phyloP scores from a whole-genome alignment of 495 filamentous ascomycete genomes.

The Aspergillus wentii region DNA sequence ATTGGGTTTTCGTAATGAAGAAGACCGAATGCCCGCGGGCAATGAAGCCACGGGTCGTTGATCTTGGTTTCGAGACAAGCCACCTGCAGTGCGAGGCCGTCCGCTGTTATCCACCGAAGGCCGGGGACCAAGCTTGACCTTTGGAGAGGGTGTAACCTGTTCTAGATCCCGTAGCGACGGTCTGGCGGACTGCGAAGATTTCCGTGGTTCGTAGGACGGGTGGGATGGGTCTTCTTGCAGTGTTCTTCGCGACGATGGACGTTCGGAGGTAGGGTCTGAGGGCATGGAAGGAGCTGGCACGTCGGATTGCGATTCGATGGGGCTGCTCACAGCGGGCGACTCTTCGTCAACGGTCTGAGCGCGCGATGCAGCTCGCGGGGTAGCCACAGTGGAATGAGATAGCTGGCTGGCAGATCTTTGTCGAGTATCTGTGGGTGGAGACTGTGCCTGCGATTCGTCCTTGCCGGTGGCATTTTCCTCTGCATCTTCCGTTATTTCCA shows the following conservation, averaged over 20 bases:
- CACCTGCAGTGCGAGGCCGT: constrained; percentile 57
- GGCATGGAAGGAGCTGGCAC: constrained; percentile 11
- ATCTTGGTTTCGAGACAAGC: constrained; percentile 35
- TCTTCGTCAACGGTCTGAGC: constrained; percentile 15
- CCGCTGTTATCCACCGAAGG: constrained; percentile 67
- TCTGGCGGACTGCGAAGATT: constrained; percentile 63
- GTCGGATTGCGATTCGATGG: constrained; percentile 16
- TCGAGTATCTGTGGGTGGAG: constrained; percentile 14
- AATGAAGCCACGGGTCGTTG: constrained; percentile 70
- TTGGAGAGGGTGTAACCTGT: constrained; percentile 55
- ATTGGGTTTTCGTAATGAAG: constrained; percentile 36
- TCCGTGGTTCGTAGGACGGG: constrained; percentile 33
- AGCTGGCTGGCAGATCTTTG: constrained; percentile 30
- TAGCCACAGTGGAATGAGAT: constrained; percentile 37
- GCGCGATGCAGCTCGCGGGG: constrained; percentile 14
- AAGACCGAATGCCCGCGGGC: constrained; percentile 44
- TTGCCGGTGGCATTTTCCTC: constrained; percentile 57
- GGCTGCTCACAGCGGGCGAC: constrained; percentile 9
- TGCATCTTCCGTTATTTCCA: constrained; percentile 84
- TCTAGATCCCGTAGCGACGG: constrained; percentile 58
- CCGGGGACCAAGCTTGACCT: constrained; percentile 79
- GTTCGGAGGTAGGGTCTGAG: constrained; percentile 9
- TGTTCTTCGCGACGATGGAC: constrained; percentile 17
- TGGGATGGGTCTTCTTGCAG: constrained; percentile 37
- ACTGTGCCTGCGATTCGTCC: constrained; percentile 35